Conservation (phyloP, 1,284 basidiomycete genomes). For the Ustilago loliicola region DNA sequence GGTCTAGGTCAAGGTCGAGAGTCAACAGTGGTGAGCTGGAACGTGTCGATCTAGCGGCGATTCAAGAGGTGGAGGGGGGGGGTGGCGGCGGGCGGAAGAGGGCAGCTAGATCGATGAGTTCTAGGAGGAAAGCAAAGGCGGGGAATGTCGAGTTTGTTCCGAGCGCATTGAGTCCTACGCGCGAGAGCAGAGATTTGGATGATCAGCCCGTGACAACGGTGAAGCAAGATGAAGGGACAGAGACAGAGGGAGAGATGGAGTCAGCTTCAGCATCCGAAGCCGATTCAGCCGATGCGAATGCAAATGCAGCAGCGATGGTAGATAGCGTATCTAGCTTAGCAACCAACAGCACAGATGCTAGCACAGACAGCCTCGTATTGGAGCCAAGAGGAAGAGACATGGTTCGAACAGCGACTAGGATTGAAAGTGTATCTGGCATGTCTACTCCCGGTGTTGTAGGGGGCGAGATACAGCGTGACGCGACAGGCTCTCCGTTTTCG, state of each 20-base stretch:
- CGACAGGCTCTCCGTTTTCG: slow-evolving; percentile 16
- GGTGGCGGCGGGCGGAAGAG: background rate
- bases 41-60: background rate
- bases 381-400: slow-evolving; percentile 53
- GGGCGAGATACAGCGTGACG: background rate
- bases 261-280: slow-evolving; percentile 18
- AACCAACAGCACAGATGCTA: slow-evolving; percentile 15
- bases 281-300: background rate
- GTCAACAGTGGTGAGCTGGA: slow-evolving; percentile 37
- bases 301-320: slow-evolving; percentile 12
- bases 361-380: slow-evolving; percentile 9
- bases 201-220: background rate
- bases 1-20: slow-evolving; percentile 18
- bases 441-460: slow-evolving; percentile 7
- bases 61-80: background rate
- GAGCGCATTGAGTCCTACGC: slow-evolving; percentile 30
- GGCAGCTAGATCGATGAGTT: slow-evolving; percentile 22
- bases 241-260: slow-evolving; percentile 28
- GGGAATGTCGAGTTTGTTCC: slow-evolving; percentile 31
- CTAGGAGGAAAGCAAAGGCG: slow-evolving; percentile 11
- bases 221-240: slow-evolving; percentile 23
- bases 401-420: slow-evolving; percentile 37
- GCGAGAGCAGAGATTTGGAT: slow-evolving; percentile 29
- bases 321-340: slow-evolving; percentile 39
- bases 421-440: slow-evolving; percentile 20